Evolutionary conservation across 1,139 yeast genomes (phyloP), one percentile per base, ranked within the genome.

Genomic region (Pneumocystis oryctolagi): DNA sequence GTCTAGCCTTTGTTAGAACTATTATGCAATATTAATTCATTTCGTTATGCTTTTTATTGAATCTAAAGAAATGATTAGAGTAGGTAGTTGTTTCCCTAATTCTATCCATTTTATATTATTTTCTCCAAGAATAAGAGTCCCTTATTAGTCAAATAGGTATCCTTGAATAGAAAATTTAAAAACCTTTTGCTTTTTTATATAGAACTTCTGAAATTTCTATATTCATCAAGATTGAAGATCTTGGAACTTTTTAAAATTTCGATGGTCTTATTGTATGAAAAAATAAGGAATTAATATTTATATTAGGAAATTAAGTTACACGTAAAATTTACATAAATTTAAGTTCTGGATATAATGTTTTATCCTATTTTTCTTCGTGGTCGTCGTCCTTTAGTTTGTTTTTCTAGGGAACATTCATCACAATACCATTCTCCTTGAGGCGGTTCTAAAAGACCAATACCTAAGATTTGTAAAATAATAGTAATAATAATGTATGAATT

Each of bases 381-480:
- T 47, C 55, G 55, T 25, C 55, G 55, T 2, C 55, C 55, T 47
- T 47, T 47, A 47, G 4, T 47, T 47, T 47, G 55, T 47, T 47
- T 47, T 47, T 47, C 55, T 47, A 47, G 30, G 14, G 20, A 5
- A 75, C 98, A 92, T 68, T 89, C 97, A 69, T 89, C 94, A 74
- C 98, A 92, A 71, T 84, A 92, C 98, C 98, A 92, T 70, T 89
- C 89, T 3, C 97, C 98, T 74, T 85, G 87, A 5, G 98, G 98
- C 9, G 95, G 85, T 63, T 89, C 87, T 61, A 84, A 83, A 68
- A 90, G 80, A 1, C 97, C 97, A 62, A 89, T 90, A 74, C 55
- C 55, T 47, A 47, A 47, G 2, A 47, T 47, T 47, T 47, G 30
- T 25, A 25, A 47, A 47, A 25, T 25, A 25, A 40, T 16, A 47